Conservation (phyloP, 305 asterid species). For the Fraxinus nigra region DNA sequence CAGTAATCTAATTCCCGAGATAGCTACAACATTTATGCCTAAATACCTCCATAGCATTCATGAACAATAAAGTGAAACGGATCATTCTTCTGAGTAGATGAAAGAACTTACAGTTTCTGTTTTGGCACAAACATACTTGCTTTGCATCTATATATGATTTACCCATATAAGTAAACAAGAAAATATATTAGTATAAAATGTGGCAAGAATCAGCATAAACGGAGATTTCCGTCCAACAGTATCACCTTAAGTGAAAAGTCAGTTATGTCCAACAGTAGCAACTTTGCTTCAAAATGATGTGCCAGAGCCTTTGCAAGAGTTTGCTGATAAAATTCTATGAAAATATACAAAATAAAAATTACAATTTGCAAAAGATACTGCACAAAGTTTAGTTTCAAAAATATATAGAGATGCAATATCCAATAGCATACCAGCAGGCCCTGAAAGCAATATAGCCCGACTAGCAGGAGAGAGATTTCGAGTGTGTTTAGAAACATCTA, state of each 20-base stretch:
- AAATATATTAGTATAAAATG: conserved; percentile 24
- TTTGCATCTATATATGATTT: conserved; percentile 60
- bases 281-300: conserved; percentile 66
- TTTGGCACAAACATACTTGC: conserved; percentile 73
- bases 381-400: background rate
- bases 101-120: conserved; percentile 57
- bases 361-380: conserved; percentile 3
- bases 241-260: conserved; percentile 82
- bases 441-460: conserved; percentile 82
- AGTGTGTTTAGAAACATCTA: conserved; percentile 75
- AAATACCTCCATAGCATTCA: background rate
- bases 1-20: background rate
- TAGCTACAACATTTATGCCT: background rate
- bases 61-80: conserved; percentile 9
- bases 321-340: conserved; percentile 69
- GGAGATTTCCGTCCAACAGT: conserved; percentile 16
- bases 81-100: background rate
- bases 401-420: background rate
- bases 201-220: conserved; percentile 4
- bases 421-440: conserved; percentile 68
- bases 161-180: conserved; percentile 22
- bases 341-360: conserved; percentile 3
- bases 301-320: conserved; percentile 84
- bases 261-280: conserved; percentile 64
- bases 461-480: conserved; percentile 94